phyloP scores from a whole-genome alignment of 75 land plant genomes.

The Picea sitchensis region DNA sequence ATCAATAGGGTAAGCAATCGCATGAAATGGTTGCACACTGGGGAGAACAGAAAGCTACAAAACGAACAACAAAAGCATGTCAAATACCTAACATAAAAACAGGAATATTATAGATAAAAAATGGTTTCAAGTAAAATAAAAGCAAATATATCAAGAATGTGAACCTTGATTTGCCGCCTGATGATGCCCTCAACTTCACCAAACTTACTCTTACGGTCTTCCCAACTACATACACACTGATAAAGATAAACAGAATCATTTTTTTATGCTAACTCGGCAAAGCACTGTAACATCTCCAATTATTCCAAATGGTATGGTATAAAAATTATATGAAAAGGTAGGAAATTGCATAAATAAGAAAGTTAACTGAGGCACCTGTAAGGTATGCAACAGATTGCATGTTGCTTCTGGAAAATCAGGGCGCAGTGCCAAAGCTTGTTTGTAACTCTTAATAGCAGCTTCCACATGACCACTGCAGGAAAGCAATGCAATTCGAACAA shows the following conservation, averaged over 20 bases:
- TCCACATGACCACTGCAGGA: constrained; percentile 89
- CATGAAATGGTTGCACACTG: constrained; percentile 99
- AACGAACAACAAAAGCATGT: not conserved
- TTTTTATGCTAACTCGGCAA: not conserved
- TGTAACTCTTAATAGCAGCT: constrained; percentile 93
- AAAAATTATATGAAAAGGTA: too few relatives aligned
- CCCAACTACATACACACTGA: constrained; percentile 97
- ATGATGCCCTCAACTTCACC: constrained; percentile 81
- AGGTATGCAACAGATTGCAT: constrained; percentile 94
- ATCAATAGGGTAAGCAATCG: constrained; percentile 97
- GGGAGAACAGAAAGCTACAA: constrained; percentile 50
- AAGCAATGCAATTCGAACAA: not conserved
- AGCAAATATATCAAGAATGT: not conserved
- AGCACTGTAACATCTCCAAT: too few relatives aligned
- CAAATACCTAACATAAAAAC: not conserved
- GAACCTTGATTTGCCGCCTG: constrained; percentile 85
- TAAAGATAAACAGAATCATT: not conserved
- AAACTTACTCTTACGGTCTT: constrained; percentile 80
- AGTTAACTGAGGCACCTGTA: constrained; percentile 57
- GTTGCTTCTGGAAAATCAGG: constrained; percentile 99
- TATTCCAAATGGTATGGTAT: too few relatives aligned
- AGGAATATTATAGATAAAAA: not conserved
- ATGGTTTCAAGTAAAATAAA: too few relatives aligned
- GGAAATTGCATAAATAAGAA: not conserved
- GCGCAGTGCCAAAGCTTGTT: constrained; percentile 78